A percentile compares a stretch with the other conserved stretches of the same genome.
Conservation (phyloP, 768 basidiomycete species). For the Daedaleopsis sinensis region DNA sequence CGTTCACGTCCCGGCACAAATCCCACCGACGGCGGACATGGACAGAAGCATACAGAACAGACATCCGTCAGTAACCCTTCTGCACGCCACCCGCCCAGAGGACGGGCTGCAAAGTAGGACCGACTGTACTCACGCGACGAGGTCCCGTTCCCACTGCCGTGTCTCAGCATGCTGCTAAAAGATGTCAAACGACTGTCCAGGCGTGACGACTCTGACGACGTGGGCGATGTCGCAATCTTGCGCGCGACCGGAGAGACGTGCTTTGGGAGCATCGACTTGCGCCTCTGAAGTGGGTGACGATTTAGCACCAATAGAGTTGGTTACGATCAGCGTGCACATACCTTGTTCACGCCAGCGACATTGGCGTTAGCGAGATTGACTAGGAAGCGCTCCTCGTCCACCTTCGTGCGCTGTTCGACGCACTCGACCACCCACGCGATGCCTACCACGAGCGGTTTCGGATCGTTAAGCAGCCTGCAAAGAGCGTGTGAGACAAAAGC, state of each 20-base stretch:
- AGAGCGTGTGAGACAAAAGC: background rate
- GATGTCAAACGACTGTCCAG: background rate
- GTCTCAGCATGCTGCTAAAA: background rate
- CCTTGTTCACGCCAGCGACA: slow-evolving; percentile 66
- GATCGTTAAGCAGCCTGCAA: slow-evolving; percentile 62
- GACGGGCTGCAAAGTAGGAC: background rate
- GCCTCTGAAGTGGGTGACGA: slow-evolving; percentile 44
- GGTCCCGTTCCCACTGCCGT: slow-evolving; percentile 1
- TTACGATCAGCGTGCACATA: slow-evolving; percentile 28
- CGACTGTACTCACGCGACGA: slow-evolving; percentile 22
- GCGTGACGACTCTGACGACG: slow-evolving; percentile 5
- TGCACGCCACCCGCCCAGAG: background rate
- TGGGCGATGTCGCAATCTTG: background rate
- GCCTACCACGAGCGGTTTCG: slow-evolving; percentile 74
- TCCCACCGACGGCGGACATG: no score
- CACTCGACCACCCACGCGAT: slow-evolving; percentile 92
- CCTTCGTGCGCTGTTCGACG: slow-evolving; percentile 62
- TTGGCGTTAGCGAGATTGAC: slow-evolving; percentile 63
- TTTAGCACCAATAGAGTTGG: no score
- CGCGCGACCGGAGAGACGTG: slow-evolving; percentile 36
- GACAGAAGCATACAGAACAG: no score
- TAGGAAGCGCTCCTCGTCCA: slow-evolving; percentile 67
- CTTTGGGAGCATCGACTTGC: slow-evolving; percentile 74
- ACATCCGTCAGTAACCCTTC: background rate
- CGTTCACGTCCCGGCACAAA: background rate